Conservation (phyloP, 169 alveolate genomes). For the Babesia caballi region DNA sequence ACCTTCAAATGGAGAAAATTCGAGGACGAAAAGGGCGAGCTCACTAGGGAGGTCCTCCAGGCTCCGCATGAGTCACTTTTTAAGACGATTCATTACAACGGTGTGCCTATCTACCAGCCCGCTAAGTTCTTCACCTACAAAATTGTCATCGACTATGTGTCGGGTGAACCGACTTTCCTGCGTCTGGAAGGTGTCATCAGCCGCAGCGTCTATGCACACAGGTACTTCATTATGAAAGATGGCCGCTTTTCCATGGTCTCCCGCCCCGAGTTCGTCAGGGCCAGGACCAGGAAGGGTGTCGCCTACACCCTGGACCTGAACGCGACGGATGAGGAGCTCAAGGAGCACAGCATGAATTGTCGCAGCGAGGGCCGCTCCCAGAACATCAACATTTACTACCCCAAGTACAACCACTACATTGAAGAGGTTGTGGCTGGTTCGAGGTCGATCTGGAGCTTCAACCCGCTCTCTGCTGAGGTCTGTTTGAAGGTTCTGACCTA, state of each 20-base stretch:
- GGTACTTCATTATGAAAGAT: background rate
- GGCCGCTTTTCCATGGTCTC: background rate
- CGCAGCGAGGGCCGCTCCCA: background rate
- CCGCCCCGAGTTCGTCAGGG: background rate
- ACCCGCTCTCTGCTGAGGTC: background rate
- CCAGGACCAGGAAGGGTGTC: background rate
- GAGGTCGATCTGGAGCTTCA: background rate
- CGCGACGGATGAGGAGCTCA: background rate
- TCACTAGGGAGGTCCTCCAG: background rate
- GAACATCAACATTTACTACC: background rate
- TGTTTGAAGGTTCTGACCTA: constrained; percentile 16
- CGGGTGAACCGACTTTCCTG: background rate
- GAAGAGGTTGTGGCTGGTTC: constrained; percentile 9
- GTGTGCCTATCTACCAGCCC: background rate
- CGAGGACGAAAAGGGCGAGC: background rate
- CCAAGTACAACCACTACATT: constrained; percentile 16
- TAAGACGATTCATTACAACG: background rate
- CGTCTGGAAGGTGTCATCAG: constrained; percentile 13
- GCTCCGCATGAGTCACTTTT: constrained; percentile 11
- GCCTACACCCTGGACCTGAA: constrained; percentile 10
- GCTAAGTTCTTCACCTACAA: constrained; percentile 14
- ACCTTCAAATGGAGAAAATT: background rate
- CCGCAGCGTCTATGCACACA: background rate
- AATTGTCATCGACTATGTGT: constrained; percentile 7
- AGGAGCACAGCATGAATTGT: constrained; percentile 9